Evolutionary conservation across 768 basidiomycete species (phyloP), one percentile per base, ranked within the genome.

Genomic region (Naganishia friedmannii): DNA sequence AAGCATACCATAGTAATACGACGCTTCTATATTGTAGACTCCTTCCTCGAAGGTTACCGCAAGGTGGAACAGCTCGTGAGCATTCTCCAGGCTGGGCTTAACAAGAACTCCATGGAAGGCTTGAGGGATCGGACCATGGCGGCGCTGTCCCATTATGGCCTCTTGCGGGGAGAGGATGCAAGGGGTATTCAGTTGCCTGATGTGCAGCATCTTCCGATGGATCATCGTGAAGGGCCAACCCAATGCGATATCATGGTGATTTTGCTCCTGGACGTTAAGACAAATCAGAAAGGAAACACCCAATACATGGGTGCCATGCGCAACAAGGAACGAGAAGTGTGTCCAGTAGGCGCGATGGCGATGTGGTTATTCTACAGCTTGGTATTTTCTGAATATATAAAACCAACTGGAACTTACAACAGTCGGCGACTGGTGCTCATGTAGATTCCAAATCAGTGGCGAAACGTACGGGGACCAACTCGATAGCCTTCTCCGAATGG

Each of bases 41-140:
- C 55, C 4, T 58, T 58, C 21, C 57, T 58, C 1, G 57, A 58
- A 7, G 57, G 57, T 12, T 58, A 58, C 34, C n/a, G 3, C 12
- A 58, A 58, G n/a, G 57, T 21, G n/a, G 57, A 32, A 8, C 15
- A 58, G 21, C 34, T 58, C 17, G 34, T 2, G 2, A 58, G 57
- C 57, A 58, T 58, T 37, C 34, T 58, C 12, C 17, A 58, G 34
- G n/a, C 57, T 23, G 34, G 57, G 10, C n/a, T 34, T 34, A 58
- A 32, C 17, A 32, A 23, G 9, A 58, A 39, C 57, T 21, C 57
- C 17, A 2, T 21, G n/a, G 57, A 58, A 23, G 57, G 57, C 1
- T 39, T 58, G 57, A 13, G 57, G n/a, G 34, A 58, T 39, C 57
- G 57, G 7, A n/a, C 57, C 8, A 58, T 58, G 57, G 57, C 57